These are phyloP conservation scores for Mortierella sp. DNA, from an alignment of 371 early-diverging fungal species.

Conservation along the genomic window DNA sequence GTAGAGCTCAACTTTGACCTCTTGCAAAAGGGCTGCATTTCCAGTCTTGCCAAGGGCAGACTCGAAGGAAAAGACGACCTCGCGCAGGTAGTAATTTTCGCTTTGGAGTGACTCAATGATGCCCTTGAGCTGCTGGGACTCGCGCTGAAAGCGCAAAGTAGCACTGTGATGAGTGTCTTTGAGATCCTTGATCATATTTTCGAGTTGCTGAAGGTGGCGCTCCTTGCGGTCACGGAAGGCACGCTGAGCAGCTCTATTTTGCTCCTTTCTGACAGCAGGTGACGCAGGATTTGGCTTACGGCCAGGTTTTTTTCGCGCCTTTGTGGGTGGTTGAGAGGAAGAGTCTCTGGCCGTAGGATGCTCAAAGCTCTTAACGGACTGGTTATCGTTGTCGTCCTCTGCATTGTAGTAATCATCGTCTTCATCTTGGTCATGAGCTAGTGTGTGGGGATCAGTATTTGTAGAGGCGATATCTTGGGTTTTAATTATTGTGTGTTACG, in stretches of 20 bases:
- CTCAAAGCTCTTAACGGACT: conserved; percentile 24
- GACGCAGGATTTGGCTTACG: conserved; percentile 79
- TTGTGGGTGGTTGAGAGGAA: conserved; percentile 35
- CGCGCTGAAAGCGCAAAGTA: conserved; percentile 58
- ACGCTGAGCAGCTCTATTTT: conserved; percentile 85
- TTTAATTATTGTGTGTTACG: not conserved
- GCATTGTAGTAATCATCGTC: conserved; percentile 15
- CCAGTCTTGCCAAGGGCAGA: conserved; percentile 55
- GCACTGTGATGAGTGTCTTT: conserved; percentile 64
- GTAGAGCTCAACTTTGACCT: conserved; percentile 44
- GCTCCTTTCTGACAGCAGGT: conserved; percentile 78
- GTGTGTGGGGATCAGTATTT: not conserved
- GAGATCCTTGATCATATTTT: conserved; percentile 71
- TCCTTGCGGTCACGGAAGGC: conserved; percentile 86
- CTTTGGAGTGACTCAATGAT: conserved; percentile 65
- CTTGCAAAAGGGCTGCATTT: conserved; percentile 32
- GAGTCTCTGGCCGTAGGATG: conserved; percentile 19
- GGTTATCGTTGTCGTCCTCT: conserved; percentile 29
- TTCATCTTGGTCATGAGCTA: conserved; percentile 17
- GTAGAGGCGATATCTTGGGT: not conserved
- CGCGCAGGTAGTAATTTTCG: conserved; percentile 71
- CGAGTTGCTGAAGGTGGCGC: conserved; percentile 71
- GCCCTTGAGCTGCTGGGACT: conserved; percentile 61
- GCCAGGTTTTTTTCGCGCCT: conserved; percentile 79
- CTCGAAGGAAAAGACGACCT: conserved; percentile 64